Conservation (phyloP, 2,329 filamentous ascomycete species). For the Talaromyces sp. region DNA sequence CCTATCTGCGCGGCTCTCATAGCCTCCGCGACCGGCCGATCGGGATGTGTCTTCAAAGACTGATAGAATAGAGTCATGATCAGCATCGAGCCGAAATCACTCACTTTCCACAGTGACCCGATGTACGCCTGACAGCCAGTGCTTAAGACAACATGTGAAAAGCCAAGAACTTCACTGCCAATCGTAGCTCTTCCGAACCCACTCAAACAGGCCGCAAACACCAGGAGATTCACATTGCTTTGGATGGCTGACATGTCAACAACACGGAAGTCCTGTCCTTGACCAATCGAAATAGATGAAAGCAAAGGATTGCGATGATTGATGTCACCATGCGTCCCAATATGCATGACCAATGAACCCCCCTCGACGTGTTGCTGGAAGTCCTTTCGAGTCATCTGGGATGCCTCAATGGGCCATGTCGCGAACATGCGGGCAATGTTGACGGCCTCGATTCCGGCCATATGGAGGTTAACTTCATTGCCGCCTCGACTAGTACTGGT, state of each 20-base stretch:
- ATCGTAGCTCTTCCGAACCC: slow-evolving; percentile 25
- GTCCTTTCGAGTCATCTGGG: slow-evolving; percentile 20
- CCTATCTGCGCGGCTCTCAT: slow-evolving; percentile 23
- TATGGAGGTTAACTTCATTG: slow-evolving; percentile 23
- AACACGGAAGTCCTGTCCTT: slow-evolving; percentile 29
- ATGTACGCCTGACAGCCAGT: slow-evolving; percentile 30
- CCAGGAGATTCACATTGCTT: slow-evolving; percentile 25
- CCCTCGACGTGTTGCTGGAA: slow-evolving; percentile 26
- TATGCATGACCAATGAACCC: slow-evolving; percentile 25
- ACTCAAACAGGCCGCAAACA: slow-evolving; percentile 30
- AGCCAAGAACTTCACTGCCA: slow-evolving; percentile 28
- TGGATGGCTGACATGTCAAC: slow-evolving; percentile 26
- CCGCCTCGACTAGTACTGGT: neutral
- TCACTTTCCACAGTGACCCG: slow-evolving; percentile 29
- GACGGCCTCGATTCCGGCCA: slow-evolving; percentile 30
- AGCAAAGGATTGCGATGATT: slow-evolving; percentile 25
- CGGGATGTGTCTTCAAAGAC: slow-evolving; percentile 16
- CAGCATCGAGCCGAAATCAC: slow-evolving; percentile 30
- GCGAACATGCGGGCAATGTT: slow-evolving; percentile 28
- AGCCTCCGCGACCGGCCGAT: slow-evolving; percentile 15
- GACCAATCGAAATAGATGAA: slow-evolving; percentile 28
- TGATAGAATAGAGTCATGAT: slow-evolving; percentile 30
- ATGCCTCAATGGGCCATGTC: slow-evolving; percentile 32
- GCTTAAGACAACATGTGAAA: slow-evolving; percentile 30
- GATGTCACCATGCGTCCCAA: slow-evolving; percentile 28